Evolutionary conservation across 352 stramenopile genomes (phyloP).

Genomic region (Phytophthora constricta): DNA sequence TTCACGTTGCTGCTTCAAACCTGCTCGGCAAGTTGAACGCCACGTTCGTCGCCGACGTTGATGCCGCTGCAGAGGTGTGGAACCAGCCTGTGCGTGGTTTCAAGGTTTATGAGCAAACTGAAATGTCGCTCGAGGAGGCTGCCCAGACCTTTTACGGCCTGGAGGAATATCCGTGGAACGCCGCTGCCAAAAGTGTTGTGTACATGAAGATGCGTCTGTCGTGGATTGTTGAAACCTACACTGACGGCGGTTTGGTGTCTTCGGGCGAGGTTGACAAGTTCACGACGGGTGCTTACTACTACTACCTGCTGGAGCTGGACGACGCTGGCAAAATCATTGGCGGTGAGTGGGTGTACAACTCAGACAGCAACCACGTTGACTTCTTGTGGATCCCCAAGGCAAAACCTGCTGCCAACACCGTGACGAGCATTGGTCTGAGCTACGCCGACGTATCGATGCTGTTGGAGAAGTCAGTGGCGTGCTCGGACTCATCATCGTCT

Average conservation of each 20-base stretch:
- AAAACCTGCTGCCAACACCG: slow-evolving; percentile 30
- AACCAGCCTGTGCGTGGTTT: slow-evolving; percentile 67
- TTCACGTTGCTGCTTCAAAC: slow-evolving; percentile 60
- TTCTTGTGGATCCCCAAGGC: slow-evolving; percentile 47
- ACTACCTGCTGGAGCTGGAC: slow-evolving; percentile 55
- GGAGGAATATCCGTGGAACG: slow-evolving; percentile 61
- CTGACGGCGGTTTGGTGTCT: slow-evolving; percentile 42
- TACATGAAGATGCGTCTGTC: slow-evolving; percentile 52
- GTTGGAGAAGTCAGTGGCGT: slow-evolving; percentile 30
- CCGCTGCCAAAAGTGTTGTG: slow-evolving; percentile 42
- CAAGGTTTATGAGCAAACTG: slow-evolving; percentile 46
- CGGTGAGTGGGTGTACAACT: slow-evolving; percentile 52
- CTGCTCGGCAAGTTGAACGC: slow-evolving; percentile 46
- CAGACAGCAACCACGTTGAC: slow-evolving; percentile 42
- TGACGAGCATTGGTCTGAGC: slow-evolving; percentile 30
- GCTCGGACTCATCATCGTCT: slow-evolving; percentile 19
- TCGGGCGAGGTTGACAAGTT: slow-evolving; percentile 29
- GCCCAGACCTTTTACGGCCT: slow-evolving; percentile 46
- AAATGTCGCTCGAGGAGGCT: slow-evolving; percentile 39
- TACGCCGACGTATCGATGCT: slow-evolving; percentile 40
- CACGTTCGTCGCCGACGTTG: slow-evolving; percentile 53
- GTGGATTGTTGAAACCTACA: slow-evolving; percentile 51
- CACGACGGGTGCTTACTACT: slow-evolving; percentile 39
- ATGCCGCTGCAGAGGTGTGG: slow-evolving; percentile 48
- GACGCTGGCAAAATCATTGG: slow-evolving; percentile 41